Evolutionary conservation across 2,329 filamentous ascomycete genomes (phyloP).

Genomic region (Dactylellina leptospora): DNA sequence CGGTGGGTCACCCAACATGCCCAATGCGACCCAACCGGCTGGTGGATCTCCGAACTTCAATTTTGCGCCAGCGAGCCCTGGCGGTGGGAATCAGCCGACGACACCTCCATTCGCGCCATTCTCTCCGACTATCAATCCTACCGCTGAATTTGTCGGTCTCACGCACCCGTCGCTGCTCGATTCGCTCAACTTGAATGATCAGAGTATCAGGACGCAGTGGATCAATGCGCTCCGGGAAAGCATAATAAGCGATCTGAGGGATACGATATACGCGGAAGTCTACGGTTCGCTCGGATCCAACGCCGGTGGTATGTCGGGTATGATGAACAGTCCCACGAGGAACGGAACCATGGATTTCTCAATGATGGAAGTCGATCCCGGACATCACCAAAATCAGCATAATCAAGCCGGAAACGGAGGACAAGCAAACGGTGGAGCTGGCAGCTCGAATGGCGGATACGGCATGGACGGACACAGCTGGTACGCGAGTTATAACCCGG

Average conservation of each 20-base stretch:
- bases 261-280: slow-evolving; percentile 36
- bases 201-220: slow-evolving; percentile 53
- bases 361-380: slow-evolving; percentile 49
- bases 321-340: slow-evolving; percentile 45
- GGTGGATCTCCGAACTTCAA: slow-evolving; percentile 50
- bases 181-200: slow-evolving; percentile 55
- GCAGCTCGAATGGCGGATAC: slow-evolving; percentile 36
- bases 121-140: slow-evolving; percentile 42
- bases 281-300: slow-evolving; percentile 33
- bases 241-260: slow-evolving; percentile 47
- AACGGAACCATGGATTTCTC: slow-evolving; percentile 44
- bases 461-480: slow-evolving; percentile 40
- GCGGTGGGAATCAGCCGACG: slow-evolving; percentile 40
- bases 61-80: slow-evolving; percentile 38
- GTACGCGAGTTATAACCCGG: slow-evolving; percentile 42
- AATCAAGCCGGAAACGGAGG: slow-evolving; percentile 10
- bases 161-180: slow-evolving; percentile 54
- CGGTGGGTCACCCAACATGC: slow-evolving; percentile 36
- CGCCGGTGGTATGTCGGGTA: slow-evolving; percentile 20
- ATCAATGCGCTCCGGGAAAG: slow-evolving; percentile 55
- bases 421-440: slow-evolving; percentile 37
- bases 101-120: slow-evolving; percentile 48
- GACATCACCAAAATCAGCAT: slow-evolving; percentile 28
- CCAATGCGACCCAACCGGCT: slow-evolving; percentile 39
- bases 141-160: slow-evolving; percentile 47